Evolutionary conservation across 2,329 filamentous ascomycete genomes (phyloP).

Genomic region (Fusarium piperis): DNA sequence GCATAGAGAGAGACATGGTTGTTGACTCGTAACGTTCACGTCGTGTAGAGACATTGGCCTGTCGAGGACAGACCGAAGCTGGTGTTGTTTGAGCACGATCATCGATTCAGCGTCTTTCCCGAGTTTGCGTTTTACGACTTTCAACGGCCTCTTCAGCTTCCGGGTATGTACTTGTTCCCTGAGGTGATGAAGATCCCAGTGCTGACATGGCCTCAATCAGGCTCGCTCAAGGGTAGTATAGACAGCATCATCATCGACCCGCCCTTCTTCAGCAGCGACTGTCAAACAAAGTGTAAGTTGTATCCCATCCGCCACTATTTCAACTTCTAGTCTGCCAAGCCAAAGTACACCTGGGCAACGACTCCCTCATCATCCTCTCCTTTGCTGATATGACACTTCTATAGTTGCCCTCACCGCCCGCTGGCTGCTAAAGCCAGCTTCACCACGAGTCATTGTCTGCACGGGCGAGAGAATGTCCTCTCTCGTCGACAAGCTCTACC

Average conservation of each 20-base stretch:
- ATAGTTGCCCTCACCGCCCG: constrained; percentile 78
- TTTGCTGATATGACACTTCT: constrained; percentile 22
- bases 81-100: constrained; percentile 77
- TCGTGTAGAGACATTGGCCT: constrained; percentile 31
- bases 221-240: constrained; percentile 68
- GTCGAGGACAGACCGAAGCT: constrained; percentile 60
- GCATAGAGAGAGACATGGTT: not conserved
- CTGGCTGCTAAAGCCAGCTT: constrained; percentile 69
- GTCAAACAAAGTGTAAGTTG: constrained; percentile 76
- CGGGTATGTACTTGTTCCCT: constrained; percentile 51
- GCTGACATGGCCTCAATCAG: constrained; percentile 40
- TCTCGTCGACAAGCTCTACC: constrained; percentile 74
- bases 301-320: not conserved
- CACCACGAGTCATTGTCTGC: constrained; percentile 68
- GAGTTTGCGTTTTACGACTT: constrained; percentile 83
- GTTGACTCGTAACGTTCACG: constrained; percentile 11
- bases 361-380: not conserved
- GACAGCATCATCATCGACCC: constrained; percentile 81
- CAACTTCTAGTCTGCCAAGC: not conserved
- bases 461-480: constrained; percentile 81
- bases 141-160: constrained; percentile 71
- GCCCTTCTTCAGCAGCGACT: constrained; percentile 82
- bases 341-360: not conserved
- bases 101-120: constrained; percentile 76
- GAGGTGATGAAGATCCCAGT: not conserved